These are phyloP conservation scores for Ascochyta koolunga DNA, from an alignment of 2,329 filamentous ascomycete genomes.

Conservation along the genomic window DNA sequence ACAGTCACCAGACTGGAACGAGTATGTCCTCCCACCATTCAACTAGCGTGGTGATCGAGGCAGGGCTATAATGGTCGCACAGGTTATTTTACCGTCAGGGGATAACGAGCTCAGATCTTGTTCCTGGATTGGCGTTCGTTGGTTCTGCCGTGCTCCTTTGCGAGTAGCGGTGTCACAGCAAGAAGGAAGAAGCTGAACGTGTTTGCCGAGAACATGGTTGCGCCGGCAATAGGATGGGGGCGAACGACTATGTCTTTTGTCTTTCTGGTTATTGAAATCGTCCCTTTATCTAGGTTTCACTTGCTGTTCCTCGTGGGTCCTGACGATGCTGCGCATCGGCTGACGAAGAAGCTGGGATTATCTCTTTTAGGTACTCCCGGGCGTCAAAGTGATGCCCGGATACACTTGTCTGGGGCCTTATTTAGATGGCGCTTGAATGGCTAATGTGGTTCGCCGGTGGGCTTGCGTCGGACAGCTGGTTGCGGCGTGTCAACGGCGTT, in stretches of 20 bases:
- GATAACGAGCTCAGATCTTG: neutral
- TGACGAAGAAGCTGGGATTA: neutral
- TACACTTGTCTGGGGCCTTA: neutral
- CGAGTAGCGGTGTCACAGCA: neutral
- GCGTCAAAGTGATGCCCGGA: conserved; percentile 16
- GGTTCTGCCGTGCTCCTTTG: conserved; percentile 7
- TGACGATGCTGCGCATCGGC: neutral
- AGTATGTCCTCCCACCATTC: neutral
- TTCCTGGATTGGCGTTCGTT: conserved; percentile 10
- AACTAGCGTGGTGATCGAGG: neutral
- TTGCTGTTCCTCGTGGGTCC: conserved; percentile 12
- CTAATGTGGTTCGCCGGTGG: conserved; percentile 12
- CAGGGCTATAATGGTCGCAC: neutral
- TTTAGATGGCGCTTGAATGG: conserved; percentile 11
- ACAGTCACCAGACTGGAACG: conserved; percentile 8
- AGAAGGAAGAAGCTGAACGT: conserved; percentile 3
- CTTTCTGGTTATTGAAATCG: neutral
- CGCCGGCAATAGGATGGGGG: neutral
- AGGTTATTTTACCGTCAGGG: conserved; percentile 3
- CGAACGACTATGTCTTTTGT: neutral
- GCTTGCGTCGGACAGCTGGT: conserved; percentile 5
- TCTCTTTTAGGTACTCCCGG: conserved; percentile 3
- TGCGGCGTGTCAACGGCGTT: conserved; percentile 11
- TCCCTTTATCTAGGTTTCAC: conserved; percentile 16
- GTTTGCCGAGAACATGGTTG: neutral